Evolutionary conservation across 148 eudicot species (phyloP).

Genomic region (Linanthus parryae): DNA sequence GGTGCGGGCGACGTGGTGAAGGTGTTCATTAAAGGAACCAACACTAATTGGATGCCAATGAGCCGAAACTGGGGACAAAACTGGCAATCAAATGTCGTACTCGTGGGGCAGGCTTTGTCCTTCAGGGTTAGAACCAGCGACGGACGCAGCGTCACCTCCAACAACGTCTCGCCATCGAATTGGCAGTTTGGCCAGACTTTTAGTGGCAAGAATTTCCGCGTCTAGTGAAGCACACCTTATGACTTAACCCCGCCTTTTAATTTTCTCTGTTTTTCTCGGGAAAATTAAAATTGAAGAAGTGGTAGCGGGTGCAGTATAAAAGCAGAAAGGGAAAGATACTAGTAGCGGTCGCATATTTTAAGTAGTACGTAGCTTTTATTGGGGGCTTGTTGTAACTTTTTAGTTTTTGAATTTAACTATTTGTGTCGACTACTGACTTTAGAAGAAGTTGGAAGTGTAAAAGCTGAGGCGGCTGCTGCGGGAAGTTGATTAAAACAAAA

Average conservation of each 20-base stretch:
- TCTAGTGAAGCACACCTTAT: conserved; percentile 1
- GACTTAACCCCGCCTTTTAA: conserved; percentile 8
- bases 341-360: no score
- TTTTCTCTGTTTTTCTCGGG: conserved; percentile 18
- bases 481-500: no score
- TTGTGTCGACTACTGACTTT: neutral
- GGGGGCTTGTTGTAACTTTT: neutral
- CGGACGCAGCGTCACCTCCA: conserved; percentile 36
- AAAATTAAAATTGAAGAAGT: conserved; percentile 12
- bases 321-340: neutral
- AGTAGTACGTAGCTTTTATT: no score
- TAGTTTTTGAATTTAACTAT: no score
- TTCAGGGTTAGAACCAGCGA: conserved; percentile 38
- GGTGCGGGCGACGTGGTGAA: conserved; percentile 44
- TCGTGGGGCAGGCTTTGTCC: conserved; percentile 41
- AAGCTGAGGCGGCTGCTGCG: conserved; percentile 30
- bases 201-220: conserved; percentile 35
- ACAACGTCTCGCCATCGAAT: conserved; percentile 36
- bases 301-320: neutral
- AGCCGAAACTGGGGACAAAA: conserved; percentile 61
- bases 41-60: conserved; percentile 36
- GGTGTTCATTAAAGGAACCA: conserved; percentile 31
- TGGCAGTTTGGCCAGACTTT: conserved; percentile 54
- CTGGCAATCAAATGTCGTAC: conserved; percentile 40
- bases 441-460: neutral